phyloP scores from a whole-genome alignment of 1,139 yeast species.

The Suhomyces bribrorum region DNA sequence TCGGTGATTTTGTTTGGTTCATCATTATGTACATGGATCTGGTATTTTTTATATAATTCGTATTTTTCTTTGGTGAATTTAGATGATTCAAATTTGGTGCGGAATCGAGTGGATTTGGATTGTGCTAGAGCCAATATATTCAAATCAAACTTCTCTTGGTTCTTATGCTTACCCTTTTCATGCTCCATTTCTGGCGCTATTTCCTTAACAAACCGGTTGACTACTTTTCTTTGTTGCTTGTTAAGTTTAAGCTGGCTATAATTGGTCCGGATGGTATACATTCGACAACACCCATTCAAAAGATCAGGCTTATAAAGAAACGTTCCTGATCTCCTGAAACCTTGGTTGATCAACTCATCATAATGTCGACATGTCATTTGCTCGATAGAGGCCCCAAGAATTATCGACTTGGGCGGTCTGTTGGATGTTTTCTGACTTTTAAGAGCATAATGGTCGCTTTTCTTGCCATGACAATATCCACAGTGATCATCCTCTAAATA shows the following conservation, averaged over 20 bases:
- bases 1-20: slow-evolving; percentile 44
- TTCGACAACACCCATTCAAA: slow-evolving; percentile 75
- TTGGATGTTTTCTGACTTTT: slow-evolving; percentile 21
- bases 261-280: slow-evolving; percentile 74
- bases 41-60: slow-evolving; percentile 68
- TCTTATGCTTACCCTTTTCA: slow-evolving; percentile 15
- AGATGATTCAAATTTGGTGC: slow-evolving; percentile 56
- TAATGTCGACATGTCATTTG: slow-evolving; percentile 54
- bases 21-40: slow-evolving; percentile 67
- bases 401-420: slow-evolving; percentile 27
- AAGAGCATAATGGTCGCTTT: slow-evolving; percentile 42
- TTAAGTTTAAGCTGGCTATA: slow-evolving; percentile 45
- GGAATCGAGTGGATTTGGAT: slow-evolving; percentile 36
- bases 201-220: slow-evolving; percentile 60
- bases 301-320: slow-evolving; percentile 76
- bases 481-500: slow-evolving; percentile 30
- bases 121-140: slow-evolving; percentile 30
- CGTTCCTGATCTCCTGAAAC: slow-evolving; percentile 78
- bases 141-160: slow-evolving; percentile 23
- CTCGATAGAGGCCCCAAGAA: slow-evolving; percentile 54
- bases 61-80: slow-evolving; percentile 60
- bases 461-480: slow-evolving; percentile 64
- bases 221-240: slow-evolving; percentile 67
- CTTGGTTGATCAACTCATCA: slow-evolving; percentile 65
- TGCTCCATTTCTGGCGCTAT: slow-evolving; percentile 22